Base-by-base conservation (phyloP, 2,329 filamentous ascomycete genomes). In the Elsinoe necatrix region DNA sequence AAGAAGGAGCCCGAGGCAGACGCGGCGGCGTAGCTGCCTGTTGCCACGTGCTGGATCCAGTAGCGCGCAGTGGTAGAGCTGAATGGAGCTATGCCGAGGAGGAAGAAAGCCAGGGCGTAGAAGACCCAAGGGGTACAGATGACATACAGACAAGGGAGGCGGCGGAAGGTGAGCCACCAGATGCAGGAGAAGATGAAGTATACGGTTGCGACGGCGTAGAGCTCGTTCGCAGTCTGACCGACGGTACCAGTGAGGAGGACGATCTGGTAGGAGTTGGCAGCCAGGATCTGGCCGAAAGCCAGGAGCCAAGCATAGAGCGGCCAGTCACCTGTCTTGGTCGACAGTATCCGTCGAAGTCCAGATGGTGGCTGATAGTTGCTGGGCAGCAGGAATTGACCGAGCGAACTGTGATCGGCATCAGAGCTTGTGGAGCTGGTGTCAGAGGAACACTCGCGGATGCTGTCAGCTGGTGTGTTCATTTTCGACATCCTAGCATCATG, bases 261-360 rank as follows among this genome's bases (percentile, higher is more conserved):
- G 64, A 86, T 81, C 64, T 86, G 83, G 68, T 85, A 85, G 0
- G 81, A 84, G 67, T 84, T 85, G 57, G 81, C 80, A 1, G 82
- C 80, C 51, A 85, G 79, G 59, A 85, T 80, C 63, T 85, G 82
- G 20, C 80, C 79, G 34, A 83, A 72, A 7, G 80, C 80, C 16
- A 85, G 75, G 47, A 85, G 73, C 59, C 84, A 74, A 2, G 80
- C 77, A 65, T 85, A 85, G 5, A 84, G 65, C 0, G 82, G 82
- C 81, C 82, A 85, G 62, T 83, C 80, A n/a, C 79, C 79, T 55
- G 84, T 67, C 34, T 80, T 79, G 57, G 76, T 71, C 59, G 79
- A 74, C 69, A 84, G 75, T 62, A 76, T 69, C 58, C 80, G 79
- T 61, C 73, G 76, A 5, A 83, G 61, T 4, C 80, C 80, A 0